Conservation (phyloP, 2,329 filamentous ascomycete genomes). For the Cryphonectria carpinicola region DNA sequence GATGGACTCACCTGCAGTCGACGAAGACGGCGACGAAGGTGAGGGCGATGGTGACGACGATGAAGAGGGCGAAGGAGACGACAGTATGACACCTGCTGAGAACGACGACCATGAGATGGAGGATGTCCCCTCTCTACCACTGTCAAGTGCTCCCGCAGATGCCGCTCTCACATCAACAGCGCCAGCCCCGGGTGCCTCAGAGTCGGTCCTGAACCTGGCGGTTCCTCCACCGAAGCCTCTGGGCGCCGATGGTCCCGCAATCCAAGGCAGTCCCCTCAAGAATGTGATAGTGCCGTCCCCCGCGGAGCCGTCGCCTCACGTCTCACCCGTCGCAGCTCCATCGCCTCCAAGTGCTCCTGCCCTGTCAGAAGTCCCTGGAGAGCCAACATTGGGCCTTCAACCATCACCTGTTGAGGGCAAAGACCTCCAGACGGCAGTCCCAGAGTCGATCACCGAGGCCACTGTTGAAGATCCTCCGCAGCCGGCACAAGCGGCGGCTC, state of each 20-base stretch:
- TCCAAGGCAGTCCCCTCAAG: constrained; percentile 58
- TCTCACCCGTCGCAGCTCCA: background rate
- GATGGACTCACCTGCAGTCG: constrained; percentile 54
- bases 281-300: constrained; percentile 55
- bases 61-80: constrained; percentile 52
- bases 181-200: constrained; percentile 36
- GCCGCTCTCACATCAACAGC: constrained; percentile 36
- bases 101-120: constrained; percentile 35
- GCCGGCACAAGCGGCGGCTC: constrained; percentile 13
- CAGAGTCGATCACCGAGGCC: constrained; percentile 7
- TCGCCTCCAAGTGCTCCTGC: constrained; percentile 1
- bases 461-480: constrained; percentile 1
- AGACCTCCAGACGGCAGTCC: background rate
- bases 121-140: constrained; percentile 30
- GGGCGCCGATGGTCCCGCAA: constrained; percentile 37
- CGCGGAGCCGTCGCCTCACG: constrained; percentile 38
- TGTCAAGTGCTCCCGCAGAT: constrained; percentile 12
- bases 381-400: constrained; percentile 21
- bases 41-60: constrained; percentile 53
- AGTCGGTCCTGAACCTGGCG: constrained; percentile 39
- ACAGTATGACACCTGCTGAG: constrained; percentile 40
- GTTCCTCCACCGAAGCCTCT: constrained; percentile 31
- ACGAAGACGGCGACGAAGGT: constrained; percentile 52
- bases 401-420: constrained; percentile 17
- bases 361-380: constrained; percentile 18